Conservation (phyloP, 179 eudicot species). For the Corrigiola litoralis region DNA sequence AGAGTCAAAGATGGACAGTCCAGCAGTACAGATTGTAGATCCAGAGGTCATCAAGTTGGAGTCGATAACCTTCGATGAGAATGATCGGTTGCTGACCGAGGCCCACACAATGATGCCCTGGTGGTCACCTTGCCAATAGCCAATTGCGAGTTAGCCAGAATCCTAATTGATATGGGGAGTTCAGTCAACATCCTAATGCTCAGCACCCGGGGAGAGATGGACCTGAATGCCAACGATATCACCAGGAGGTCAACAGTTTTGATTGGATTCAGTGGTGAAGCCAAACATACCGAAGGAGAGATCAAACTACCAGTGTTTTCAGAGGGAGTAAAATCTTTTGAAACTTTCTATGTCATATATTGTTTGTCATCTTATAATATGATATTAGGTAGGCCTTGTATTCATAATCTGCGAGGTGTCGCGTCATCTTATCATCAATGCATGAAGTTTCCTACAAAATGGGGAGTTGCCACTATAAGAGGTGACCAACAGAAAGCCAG, state of each 20-base stretch:
- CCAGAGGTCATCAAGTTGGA: background rate
- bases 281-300: background rate
- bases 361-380: background rate
- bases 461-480: background rate
- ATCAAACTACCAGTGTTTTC: background rate
- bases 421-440: background rate
- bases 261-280: slow-evolving; percentile 6
- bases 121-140: background rate
- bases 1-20: too few relatives aligned
- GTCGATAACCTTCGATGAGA: background rate
- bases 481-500: background rate
- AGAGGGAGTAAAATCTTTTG: background rate
- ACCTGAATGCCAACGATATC: background rate
- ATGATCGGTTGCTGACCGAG: too few relatives aligned
- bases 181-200: background rate
- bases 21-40: background rate
- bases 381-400: slow-evolving; percentile 7
- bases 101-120: slow-evolving; percentile 7
- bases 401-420: background rate
- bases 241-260: background rate
- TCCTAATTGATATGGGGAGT: slow-evolving; percentile 2
- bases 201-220: background rate
- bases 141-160: background rate
- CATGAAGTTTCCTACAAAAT: background rate
- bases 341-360: background rate